Percentiles rank a stretch among this genome's conserved stretches.
Evolutionary conservation across 2,329 filamentous ascomycete genomes (phyloP).

Genomic region (Microcyclospora tardicrescens): DNA sequence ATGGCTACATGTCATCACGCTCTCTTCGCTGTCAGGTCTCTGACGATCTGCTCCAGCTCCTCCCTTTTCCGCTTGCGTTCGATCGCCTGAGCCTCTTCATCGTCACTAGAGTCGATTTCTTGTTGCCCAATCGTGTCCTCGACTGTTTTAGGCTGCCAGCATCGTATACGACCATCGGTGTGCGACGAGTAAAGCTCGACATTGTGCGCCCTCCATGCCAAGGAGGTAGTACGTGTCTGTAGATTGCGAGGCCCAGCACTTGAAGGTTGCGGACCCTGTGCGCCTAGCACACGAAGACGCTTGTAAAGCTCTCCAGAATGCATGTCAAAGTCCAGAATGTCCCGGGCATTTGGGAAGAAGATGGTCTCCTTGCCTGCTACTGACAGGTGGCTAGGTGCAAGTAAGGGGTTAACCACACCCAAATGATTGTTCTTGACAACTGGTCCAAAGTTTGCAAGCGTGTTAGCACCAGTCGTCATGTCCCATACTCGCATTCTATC

Average conservation of each 20-base stretch:
- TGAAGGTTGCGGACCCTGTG: slow-evolving; percentile 5
- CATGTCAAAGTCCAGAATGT: slow-evolving; percentile 69
- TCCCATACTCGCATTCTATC: slow-evolving; percentile 80
- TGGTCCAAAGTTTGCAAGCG: slow-evolving; percentile 76
- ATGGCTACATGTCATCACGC: background rate
- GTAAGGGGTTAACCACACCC: slow-evolving; percentile 28
- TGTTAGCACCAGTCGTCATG: slow-evolving; percentile 67
- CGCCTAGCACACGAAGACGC: slow-evolving; percentile 51
- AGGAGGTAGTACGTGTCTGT: slow-evolving; percentile 51
- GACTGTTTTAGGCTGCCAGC: slow-evolving; percentile 55
- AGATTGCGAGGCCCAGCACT: slow-evolving; percentile 16
- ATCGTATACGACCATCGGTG: slow-evolving; percentile 68
- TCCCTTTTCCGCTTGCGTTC: slow-evolving; percentile 57
- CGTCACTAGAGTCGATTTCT: slow-evolving; percentile 20
- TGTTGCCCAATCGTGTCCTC: slow-evolving; percentile 35
- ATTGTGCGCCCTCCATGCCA: slow-evolving; percentile 61
- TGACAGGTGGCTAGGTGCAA: slow-evolving; percentile 49
- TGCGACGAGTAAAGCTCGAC: slow-evolving; percentile 73
- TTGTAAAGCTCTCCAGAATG: slow-evolving; percentile 63
- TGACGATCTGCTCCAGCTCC: slow-evolving; percentile 67
- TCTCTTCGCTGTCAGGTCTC: slow-evolving; percentile 59
- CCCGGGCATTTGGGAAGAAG: slow-evolving; percentile 61
- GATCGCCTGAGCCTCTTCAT: slow-evolving; percentile 28
- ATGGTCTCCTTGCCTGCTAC: slow-evolving; percentile 50
- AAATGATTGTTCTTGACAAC: slow-evolving; percentile 55